Conservation (phyloP, 352 stramenopile species). For the Phytophthora vignae region DNA sequence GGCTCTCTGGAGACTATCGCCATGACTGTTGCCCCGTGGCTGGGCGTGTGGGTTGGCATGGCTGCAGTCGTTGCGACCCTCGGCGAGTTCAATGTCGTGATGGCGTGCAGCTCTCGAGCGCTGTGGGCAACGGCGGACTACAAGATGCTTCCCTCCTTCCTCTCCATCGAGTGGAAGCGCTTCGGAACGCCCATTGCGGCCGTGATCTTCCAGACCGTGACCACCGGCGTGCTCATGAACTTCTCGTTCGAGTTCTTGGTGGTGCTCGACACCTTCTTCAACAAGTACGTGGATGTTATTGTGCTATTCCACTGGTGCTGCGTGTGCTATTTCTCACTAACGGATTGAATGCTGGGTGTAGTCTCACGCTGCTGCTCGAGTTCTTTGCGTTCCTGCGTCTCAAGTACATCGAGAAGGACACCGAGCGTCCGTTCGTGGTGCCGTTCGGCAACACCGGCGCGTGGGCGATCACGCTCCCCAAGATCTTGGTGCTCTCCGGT, state of each 20-base stretch:
- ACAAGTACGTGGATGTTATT: constrained; percentile 68
- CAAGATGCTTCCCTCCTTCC: constrained; percentile 79
- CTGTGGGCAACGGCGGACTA: constrained; percentile 86
- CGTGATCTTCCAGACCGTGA: constrained; percentile 78
- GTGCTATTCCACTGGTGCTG: neutral
- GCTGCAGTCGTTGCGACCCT: constrained; percentile 81
- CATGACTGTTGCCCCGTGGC: constrained; percentile 74
- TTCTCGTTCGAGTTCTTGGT: constrained; percentile 88
- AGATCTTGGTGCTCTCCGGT: constrained; percentile 80
- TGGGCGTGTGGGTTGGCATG: constrained; percentile 84
- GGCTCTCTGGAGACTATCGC: constrained; percentile 81
- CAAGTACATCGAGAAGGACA: constrained; percentile 85
- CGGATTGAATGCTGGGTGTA: constrained; percentile 24
- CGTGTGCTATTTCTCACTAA: neutral
- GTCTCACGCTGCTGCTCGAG: constrained; percentile 79
- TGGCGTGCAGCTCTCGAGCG: constrained; percentile 84
- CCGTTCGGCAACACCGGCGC: constrained; percentile 74
- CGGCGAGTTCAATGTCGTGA: constrained; percentile 89
- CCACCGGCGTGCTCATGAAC: constrained; percentile 83
- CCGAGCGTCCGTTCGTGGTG: constrained; percentile 75
- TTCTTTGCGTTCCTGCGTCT: constrained; percentile 87
- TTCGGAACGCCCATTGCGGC: constrained; percentile 84
- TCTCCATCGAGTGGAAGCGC: constrained; percentile 73
- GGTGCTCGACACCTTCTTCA: constrained; percentile 88
- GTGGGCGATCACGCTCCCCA: constrained; percentile 83